Percentiles rank a stretch among this genome's conserved stretches.
phyloP scores from a whole-genome alignment of 805 yeast genomes.

The Grigorovia jiainica region DNA sequence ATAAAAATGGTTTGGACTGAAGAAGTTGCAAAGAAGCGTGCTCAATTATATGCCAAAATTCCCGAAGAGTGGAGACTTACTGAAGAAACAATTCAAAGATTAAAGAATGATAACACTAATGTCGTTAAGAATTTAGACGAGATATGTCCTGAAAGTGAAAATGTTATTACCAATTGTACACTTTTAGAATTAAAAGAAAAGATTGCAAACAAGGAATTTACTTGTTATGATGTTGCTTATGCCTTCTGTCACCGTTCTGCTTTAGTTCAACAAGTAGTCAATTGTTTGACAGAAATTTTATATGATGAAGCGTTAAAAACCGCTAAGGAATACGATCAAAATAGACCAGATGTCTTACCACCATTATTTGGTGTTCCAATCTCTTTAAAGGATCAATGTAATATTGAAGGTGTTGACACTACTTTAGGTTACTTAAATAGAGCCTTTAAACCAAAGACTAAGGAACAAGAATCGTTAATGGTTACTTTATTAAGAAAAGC shows the following conservation, averaged over 20 bases:
- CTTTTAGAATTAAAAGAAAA: slow-evolving; percentile 7
- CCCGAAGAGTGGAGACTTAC: slow-evolving; percentile 14
- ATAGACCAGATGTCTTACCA: slow-evolving; percentile 43
- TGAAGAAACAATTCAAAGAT: slow-evolving; percentile 5
- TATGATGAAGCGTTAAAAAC: slow-evolving; percentile 51
- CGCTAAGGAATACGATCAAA: slow-evolving; percentile 13
- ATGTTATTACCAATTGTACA: slow-evolving; percentile 13
- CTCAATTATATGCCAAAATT: slow-evolving; percentile 9
- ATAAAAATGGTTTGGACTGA: slow-evolving; percentile 10
- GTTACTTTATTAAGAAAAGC: slow-evolving; percentile 13
- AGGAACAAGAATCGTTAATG: slow-evolving; percentile 14
- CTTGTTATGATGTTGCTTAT: slow-evolving; percentile 9
- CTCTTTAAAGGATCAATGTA: slow-evolving; percentile 40
- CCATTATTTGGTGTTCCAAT: slow-evolving; percentile 62
- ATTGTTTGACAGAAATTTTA: slow-evolving; percentile 30
- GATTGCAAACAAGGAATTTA: slow-evolving; percentile 2
- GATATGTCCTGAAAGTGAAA: slow-evolving; percentile 9
- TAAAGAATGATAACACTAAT: slow-evolving; percentile 7
- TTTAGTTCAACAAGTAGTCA: slow-evolving; percentile 42
- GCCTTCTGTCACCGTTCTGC: slow-evolving; percentile 53
- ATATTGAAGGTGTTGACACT: slow-evolving; percentile 17
- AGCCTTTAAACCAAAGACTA: slow-evolving; percentile 10
- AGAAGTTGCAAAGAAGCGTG: slow-evolving; percentile 8
- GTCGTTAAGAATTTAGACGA: slow-evolving; percentile 10
- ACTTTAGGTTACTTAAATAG: slow-evolving; percentile 16